A percentile compares a stretch with the other conserved stretches of the same genome.
phyloP scores from a whole-genome alignment of 2,329 filamentous ascomycete genomes.

The Fusarium haematococcum region DNA sequence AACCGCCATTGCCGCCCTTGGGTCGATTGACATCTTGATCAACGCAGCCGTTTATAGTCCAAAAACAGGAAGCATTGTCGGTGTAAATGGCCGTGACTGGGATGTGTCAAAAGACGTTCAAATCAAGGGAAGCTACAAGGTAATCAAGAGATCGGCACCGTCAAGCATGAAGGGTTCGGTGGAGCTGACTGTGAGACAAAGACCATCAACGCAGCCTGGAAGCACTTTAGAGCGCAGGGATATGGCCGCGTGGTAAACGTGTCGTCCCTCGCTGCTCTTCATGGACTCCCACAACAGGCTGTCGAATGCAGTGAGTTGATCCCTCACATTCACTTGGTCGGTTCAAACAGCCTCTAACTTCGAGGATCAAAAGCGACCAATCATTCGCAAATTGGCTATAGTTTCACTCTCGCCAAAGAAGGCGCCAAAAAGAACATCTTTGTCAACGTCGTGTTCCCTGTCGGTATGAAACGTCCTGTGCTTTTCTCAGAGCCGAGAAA shows the following conservation, averaged over 20 bases:
- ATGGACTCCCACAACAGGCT: conserved; percentile 93
- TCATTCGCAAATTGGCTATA: conserved; percentile 81
- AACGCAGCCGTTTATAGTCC: not conserved
- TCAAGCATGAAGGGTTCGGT: not conserved
- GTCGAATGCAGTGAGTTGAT: conserved; percentile 85
- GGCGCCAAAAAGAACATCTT: conserved; percentile 98
- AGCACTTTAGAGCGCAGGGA: conserved; percentile 98
- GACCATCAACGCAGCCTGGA: conserved; percentile 94
- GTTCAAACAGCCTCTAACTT: not conserved
- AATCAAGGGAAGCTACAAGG: not conserved
- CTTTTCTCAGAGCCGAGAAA: not conserved
- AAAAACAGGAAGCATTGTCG: not conserved
- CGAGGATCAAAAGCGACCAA: not conserved
- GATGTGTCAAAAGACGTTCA: not conserved
- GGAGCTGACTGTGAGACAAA: conserved; percentile 59
- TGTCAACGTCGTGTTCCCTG: conserved; percentile 93
- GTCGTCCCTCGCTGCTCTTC: conserved; percentile 92
- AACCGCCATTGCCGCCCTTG: not conserved
- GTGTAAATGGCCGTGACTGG: not conserved
- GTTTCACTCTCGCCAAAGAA: conserved; percentile 98
- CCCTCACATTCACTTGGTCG: not conserved
- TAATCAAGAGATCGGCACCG: not conserved
- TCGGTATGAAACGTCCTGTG: conserved; percentile 57
- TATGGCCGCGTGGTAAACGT: conserved; percentile 98
- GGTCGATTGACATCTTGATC: not conserved